A percentile compares a stretch with the other conserved stretches of the same genome.
These are phyloP conservation scores for Solanum raphanifolium DNA, from an alignment of 257 asterid species.

Conservation along the genomic window DNA sequence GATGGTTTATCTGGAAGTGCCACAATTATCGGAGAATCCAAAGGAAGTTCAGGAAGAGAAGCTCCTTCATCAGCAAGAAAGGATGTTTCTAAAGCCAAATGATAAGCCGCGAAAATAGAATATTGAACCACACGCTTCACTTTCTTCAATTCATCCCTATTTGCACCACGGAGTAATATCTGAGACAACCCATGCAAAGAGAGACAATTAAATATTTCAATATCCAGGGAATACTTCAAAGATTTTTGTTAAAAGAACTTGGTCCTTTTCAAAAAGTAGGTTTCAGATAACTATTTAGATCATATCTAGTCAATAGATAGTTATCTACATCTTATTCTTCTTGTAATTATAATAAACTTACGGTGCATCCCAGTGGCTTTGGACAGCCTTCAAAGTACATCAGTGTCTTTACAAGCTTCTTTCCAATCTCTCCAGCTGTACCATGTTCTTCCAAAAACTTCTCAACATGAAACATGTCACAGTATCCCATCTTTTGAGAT, in stretches of 20 bases:
- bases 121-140: constrained; percentile 90
- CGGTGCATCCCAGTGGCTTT: constrained; percentile 93
- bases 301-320: not conserved
- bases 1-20: constrained; percentile 72
- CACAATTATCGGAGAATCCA: constrained; percentile 61
- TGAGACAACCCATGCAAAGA: constrained; percentile 23
- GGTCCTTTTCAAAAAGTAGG: not conserved
- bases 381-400: constrained; percentile 99
- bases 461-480: constrained; percentile 76
- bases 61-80: constrained; percentile 99
- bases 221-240: not conserved
- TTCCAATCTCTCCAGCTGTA: constrained; percentile 63
- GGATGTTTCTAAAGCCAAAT: constrained; percentile 92
- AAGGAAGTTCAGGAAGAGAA: constrained; percentile 69
- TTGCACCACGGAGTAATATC: constrained; percentile 92
- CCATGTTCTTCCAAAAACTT: constrained; percentile 68
- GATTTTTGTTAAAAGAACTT: not conserved
- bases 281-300: not conserved
- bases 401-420: constrained; percentile 67
- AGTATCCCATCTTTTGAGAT: constrained; percentile 65
- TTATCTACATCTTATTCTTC: constrained; percentile 3
- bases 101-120: constrained; percentile 96
- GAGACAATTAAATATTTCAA: not conserved
- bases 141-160: constrained; percentile 81
- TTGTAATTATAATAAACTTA: constrained; percentile 24